Conservation (phyloP, 768 basidiomycete species). For the Gelatoporia subvermispora region DNA sequence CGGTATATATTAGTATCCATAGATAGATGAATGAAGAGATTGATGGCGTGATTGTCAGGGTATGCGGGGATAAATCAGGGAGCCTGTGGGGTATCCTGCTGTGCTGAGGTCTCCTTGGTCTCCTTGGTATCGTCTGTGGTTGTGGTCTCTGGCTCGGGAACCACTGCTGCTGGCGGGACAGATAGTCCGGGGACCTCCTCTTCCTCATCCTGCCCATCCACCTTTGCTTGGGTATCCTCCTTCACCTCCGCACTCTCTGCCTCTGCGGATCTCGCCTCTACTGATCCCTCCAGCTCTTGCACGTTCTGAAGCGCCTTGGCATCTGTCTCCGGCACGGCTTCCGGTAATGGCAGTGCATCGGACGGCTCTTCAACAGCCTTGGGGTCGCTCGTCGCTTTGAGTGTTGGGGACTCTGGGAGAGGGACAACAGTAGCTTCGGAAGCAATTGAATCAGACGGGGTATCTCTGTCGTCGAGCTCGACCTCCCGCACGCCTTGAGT, state of each 20-base stretch:
- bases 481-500: slow-evolving; percentile 67
- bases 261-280: slow-evolving; percentile 2
- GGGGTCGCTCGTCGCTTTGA: slow-evolving; percentile 9
- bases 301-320: neutral
- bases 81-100: neutral
- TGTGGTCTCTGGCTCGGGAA: neutral
- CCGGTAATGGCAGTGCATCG: neutral
- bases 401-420: slow-evolving; percentile 33
- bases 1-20: slow-evolving; percentile 13
- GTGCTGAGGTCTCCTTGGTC: neutral
- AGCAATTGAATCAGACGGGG: neutral
- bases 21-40: slow-evolving; percentile 2
- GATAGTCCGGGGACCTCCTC: slow-evolving; percentile 16
- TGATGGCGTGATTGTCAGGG: neutral
- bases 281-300: no score
- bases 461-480: slow-evolving; percentile 43
- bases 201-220: neutral
- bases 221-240: neutral
- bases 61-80: neutral
- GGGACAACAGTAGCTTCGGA: slow-evolving; percentile 29
- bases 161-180: neutral
- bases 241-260: slow-evolving; percentile 1
- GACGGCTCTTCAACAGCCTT: neutral
- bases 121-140: neutral
- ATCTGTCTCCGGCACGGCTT: neutral